Base-by-base conservation (phyloP, 768 basidiomycete genomes). In the Pleurotus sapidus region DNA sequence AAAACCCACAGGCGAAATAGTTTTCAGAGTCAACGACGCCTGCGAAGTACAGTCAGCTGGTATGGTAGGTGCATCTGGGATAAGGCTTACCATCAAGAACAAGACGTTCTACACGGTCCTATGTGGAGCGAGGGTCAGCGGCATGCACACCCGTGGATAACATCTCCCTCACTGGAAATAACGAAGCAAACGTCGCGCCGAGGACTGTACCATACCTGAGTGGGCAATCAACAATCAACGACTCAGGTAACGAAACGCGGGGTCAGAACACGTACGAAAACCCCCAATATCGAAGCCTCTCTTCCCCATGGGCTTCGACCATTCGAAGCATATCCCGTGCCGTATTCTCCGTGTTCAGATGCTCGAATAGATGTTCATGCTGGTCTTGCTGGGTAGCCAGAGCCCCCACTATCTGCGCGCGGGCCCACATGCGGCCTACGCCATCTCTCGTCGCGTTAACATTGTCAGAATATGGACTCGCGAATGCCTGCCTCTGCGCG, bases 331-430 rank as follows among this genome's bases (percentile, higher is more conserved):
- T 34, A 34, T 34, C 30, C 30, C 30, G 30, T 34, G 30, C 30
- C 9, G 30, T 34, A 4, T 72, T 66, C 23, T 76, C 74, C 4
- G 75, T 76, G 48, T 67, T 74, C 8, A 76, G 68, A 53, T 69
- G 66, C 5, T 58, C 55, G 39, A 73, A 45, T n/a, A 60, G 62
- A 1, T 68, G 68, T 5, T 61, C 56, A 8, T 34, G 4, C 3
- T 34, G 30, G 25, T 73, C 68, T 23, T 63, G 64, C 30, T 72
- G 67, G 14, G 56, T 59, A 14, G 72, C 75, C 18, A 75, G 61
- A 42, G 64, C 61, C 11, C 72, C 70, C 17, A 65, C 40, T 49
- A 73, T 57, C 55, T 67, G 64, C n/a, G 68, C 62, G 14, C 67
- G 67, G 0, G 74, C 74, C 74, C 71, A 73, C 4, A 58, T 56